Base-by-base conservation (phyloP, 768 basidiomycete species). In the Neoboletus subvelutipes region DNA sequence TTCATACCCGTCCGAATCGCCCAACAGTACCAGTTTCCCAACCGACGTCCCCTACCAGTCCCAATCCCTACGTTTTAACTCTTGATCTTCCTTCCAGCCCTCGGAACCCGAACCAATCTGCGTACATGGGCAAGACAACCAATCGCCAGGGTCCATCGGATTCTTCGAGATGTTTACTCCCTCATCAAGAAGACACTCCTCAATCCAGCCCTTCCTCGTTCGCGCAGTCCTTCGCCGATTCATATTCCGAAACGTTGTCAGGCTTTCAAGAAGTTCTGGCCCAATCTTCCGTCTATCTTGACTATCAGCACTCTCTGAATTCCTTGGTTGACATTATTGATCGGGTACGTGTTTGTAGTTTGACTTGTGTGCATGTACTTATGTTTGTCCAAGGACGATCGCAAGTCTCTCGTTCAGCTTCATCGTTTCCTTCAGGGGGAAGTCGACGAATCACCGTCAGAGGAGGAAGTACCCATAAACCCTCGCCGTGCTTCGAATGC, bases 261-360 rank as follows among this genome's bases (percentile, higher is more conserved):
- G 63, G 59, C 2, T 72, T 56, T 42, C 58, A 61, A 33, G 58
- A 63, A 24, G 34, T 61, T 4, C 48, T 74, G 47, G 64, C 62
- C 17, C 67, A 71, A 53, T 84, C 85, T 2, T 63, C 76, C 24
- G 79, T 87, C 47, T 93, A 92, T 71, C 76, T 81, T 61, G 88
- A 92, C 59, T 92, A 90, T 64, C 85, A 90, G 55, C 83, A 88
- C 59, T 93, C 91, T 28, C 72, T 93, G 60, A 86, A 87, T 59
- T 92, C 91, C n/a, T 74, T 93, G 55, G 77, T 81, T 55, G 88
- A 90, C 65, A 91, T 93, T 57, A 76, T 93, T 36, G 88, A 92
- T 67, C 76, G 87, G 63, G 90, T 92, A 69, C 54, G 86, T 77
- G 26, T 51, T 49, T 39, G 33, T 46, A n/a, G 43, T 46, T 24